Evolutionary conservation across 176 grass and related monocot species (phyloP).

Genomic region (Neostapfia colusana): DNA sequence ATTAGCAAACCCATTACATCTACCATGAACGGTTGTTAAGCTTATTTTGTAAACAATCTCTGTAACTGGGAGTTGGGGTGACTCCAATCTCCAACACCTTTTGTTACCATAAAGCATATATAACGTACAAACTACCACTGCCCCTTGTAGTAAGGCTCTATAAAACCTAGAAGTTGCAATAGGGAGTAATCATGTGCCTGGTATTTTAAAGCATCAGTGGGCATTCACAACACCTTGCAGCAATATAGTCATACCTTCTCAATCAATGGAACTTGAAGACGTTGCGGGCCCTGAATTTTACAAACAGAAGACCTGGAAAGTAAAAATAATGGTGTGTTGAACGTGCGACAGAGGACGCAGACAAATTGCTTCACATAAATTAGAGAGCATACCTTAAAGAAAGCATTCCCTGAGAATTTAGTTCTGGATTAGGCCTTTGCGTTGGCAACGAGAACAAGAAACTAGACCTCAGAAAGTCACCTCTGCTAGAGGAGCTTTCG

Average conservation of each 20-base stretch:
- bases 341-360: no score
- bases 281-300: conserved; percentile 55
- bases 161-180: no score
- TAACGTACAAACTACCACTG: no score
- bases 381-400: conserved; percentile 51
- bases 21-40: no score
- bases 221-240: conserved; percentile 2
- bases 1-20: no score
- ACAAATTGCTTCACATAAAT: not conserved
- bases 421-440: conserved; percentile 55
- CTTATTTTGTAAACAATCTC: no score
- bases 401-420: conserved; percentile 45
- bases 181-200: no score
- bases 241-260: conserved; percentile 59
- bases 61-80: no score
- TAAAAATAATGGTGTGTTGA: not conserved
- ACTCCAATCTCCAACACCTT: no score
- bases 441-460: conserved; percentile 85
- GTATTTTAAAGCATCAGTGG: not conserved
- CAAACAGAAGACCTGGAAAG: conserved; percentile 54
- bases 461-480: conserved; percentile 59
- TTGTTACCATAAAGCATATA: no score
- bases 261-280: conserved; percentile 54
- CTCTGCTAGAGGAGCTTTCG: conserved; percentile 47
- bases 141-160: no score